These are phyloP conservation scores for Scopulariopsis brevicaulis DNA, from an alignment of 2,329 filamentous ascomycete genomes.

Conservation along the genomic window DNA sequence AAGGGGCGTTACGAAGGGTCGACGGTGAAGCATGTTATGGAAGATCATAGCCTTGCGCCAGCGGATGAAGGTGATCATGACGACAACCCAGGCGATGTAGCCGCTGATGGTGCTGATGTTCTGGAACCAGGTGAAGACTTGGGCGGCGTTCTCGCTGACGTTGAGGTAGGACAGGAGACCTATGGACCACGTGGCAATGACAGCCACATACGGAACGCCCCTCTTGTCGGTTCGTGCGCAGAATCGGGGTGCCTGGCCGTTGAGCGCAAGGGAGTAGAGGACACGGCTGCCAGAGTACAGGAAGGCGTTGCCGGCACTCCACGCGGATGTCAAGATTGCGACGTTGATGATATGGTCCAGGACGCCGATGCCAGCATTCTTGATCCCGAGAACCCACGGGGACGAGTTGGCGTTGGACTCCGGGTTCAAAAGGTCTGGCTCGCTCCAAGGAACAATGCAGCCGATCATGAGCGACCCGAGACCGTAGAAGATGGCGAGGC, in stretches of 20 bases:
- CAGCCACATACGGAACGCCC: conserved; percentile 47
- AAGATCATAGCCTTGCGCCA: conserved; percentile 44
- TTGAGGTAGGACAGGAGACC: conserved; percentile 62
- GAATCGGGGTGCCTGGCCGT: conserved; percentile 51
- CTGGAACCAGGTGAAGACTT: conserved; percentile 54
- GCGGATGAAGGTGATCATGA: conserved; percentile 46
- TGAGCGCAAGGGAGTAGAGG: conserved; percentile 56
- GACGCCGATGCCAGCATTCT: conserved; percentile 48
- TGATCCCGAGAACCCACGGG: conserved; percentile 57
- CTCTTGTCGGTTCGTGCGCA: conserved; percentile 48
- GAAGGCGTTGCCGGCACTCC: conserved; percentile 50
- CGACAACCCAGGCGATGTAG: conserved; percentile 48
- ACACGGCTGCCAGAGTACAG: conserved; percentile 59
- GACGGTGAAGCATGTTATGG: conserved; percentile 34
- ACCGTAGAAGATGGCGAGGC: conserved; percentile 53
- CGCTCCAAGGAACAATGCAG: conserved; percentile 52
- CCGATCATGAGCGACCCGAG: conserved; percentile 51
- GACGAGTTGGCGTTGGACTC: conserved; percentile 49
- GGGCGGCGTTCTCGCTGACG: conserved; percentile 46
- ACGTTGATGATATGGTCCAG: conserved; percentile 59
- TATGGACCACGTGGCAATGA: conserved; percentile 43
- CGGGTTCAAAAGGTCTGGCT: conserved; percentile 44
- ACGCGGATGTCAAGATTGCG: conserved; percentile 54
- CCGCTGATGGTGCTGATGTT: conserved; percentile 56
- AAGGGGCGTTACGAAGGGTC: conserved; percentile 39